These are phyloP conservation scores for Raddia distichophylla DNA, from an alignment of 176 grass and related monocot species.

Conservation along the genomic window DNA sequence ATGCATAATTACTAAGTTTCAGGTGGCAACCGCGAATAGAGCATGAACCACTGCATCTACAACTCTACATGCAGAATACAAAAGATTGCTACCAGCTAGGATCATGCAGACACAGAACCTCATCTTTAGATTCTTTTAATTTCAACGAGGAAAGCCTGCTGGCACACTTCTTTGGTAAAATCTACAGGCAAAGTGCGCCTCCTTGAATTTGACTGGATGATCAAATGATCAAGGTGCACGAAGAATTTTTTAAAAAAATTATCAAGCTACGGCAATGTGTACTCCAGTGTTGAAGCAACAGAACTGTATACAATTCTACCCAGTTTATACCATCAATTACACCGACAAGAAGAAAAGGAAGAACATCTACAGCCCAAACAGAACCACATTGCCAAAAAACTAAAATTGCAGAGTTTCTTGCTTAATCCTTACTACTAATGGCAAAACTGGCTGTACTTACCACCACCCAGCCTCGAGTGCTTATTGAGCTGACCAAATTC, in stretches of 20 bases:
- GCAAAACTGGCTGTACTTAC: slow-evolving; percentile 68
- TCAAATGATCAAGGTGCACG: slow-evolving; percentile 10
- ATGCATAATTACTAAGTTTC: neutral
- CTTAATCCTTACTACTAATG: slow-evolving; percentile 40
- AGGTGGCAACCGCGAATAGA: neutral
- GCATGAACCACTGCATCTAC: neutral
- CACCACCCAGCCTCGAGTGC: slow-evolving; percentile 46
- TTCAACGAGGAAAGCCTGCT: slow-evolving; percentile 13
- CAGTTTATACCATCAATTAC: slow-evolving; percentile 57
- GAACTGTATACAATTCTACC: slow-evolving; percentile 47
- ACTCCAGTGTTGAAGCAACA: slow-evolving; percentile 43
- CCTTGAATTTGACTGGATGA: slow-evolving; percentile 1
- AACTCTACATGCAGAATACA: too few relatives aligned
- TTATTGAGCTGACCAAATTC: slow-evolving; percentile 56
- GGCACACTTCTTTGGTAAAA: neutral
- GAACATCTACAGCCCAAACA: slow-evolving; percentile 56
- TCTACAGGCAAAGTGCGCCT: slow-evolving; percentile 7
- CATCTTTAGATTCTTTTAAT: slow-evolving; percentile 10
- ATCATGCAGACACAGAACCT: neutral
- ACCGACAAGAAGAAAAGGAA: slow-evolving; percentile 32
- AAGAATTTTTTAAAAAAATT: neutral
- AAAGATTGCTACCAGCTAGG: too few relatives aligned
- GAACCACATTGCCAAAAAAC: slow-evolving; percentile 53
- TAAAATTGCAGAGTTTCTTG: slow-evolving; percentile 39
- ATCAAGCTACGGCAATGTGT: slow-evolving; percentile 41